Base-by-base conservation (phyloP, 208 protist species). In the Trichomonas tenax region DNA sequence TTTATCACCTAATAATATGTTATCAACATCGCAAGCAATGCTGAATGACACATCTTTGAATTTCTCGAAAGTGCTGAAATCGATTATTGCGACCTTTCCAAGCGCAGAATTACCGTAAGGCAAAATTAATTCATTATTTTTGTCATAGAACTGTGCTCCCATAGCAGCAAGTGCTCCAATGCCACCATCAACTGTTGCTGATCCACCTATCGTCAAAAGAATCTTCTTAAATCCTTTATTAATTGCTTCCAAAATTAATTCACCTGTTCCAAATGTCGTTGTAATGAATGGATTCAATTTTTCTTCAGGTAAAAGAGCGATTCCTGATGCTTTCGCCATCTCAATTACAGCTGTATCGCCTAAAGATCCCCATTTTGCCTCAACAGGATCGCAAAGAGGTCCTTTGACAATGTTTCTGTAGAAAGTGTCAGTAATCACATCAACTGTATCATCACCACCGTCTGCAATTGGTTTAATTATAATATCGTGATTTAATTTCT, bases 1-100 rank as follows among this genome's bases (percentile, higher is more conserved):
- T 81, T 72, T n/a, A 46, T n/a, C 26, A 21, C 93, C 93, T 81
- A 96, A 34, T 40, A 96, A 49, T 45, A 49, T 49, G 41, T 96
- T 96, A 82, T 96, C 40, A 81, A 96, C 93, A 82, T 96, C 93
- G 41, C 93, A 96, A 21, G 93, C 93, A 96, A 96, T 81, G 36
- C 34, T 45, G 3, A 96, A 45, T 15, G 63, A n/a, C 31, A 96
- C 40, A 45, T 44, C 93, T 48, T 82, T 63, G 23, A 46, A 82
- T 31, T 82, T 72, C 15, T 72, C 14, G 31, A 82, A 34, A n/a
- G 63, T 26, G 0, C 10, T 31, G 46, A 96, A 44, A 49, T 96
- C 93, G 3, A 96, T 96, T 14, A 8, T 82, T 23, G n/a, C 11
- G 21, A 96, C 26, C 45, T 82, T 72, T 96, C 51, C 93, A 21